Evolutionary conservation across 768 basidiomycete species (phyloP).

Genomic region (Gymnopilus dilepis): DNA sequence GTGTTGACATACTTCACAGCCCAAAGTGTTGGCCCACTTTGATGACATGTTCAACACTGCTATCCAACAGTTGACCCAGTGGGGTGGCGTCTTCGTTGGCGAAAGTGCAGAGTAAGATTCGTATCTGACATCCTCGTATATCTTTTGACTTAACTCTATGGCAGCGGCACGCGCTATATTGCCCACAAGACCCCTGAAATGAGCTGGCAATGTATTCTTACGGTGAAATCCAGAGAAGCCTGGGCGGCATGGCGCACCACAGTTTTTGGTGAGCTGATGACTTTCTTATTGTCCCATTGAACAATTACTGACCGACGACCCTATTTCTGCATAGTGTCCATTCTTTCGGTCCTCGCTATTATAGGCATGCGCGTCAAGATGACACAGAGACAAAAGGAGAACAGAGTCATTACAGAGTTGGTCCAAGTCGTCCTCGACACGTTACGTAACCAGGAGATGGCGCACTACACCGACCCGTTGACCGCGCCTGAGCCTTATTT

Average conservation of each 20-base stretch:
- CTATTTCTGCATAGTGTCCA: conserved; percentile 34
- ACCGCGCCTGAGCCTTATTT: conserved; percentile 76
- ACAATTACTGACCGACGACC: not conserved
- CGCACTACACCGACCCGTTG: conserved; percentile 83
- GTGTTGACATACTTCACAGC: too few relatives aligned
- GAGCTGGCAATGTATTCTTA: conserved; percentile 67
- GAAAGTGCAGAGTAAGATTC: conserved; percentile 66
- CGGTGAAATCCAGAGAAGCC: conserved; percentile 65
- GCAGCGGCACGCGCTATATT: conserved; percentile 73
- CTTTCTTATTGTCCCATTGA: conserved; percentile 23
- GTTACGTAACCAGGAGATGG: conserved; percentile 81
- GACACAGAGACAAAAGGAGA: conserved; percentile 60
- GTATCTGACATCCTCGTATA: conserved; percentile 14
- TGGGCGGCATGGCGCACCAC: conserved; percentile 74
- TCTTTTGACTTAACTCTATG: conserved; percentile 16
- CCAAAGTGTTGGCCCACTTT: conserved; percentile 59
- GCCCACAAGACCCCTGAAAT: conserved; percentile 75
- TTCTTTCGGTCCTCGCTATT: conserved; percentile 35
- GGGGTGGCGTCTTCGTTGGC: conserved; percentile 73
- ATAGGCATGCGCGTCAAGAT: conserved; percentile 46
- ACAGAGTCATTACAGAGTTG: conserved; percentile 68
- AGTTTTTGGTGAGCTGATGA: conserved; percentile 56
- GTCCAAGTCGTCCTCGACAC: conserved; percentile 82
- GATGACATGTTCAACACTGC: conserved; percentile 82
- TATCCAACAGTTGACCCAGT: conserved; percentile 74